phyloP scores from a whole-genome alignment of 441 rosid species.

The Populus hybrid region DNA sequence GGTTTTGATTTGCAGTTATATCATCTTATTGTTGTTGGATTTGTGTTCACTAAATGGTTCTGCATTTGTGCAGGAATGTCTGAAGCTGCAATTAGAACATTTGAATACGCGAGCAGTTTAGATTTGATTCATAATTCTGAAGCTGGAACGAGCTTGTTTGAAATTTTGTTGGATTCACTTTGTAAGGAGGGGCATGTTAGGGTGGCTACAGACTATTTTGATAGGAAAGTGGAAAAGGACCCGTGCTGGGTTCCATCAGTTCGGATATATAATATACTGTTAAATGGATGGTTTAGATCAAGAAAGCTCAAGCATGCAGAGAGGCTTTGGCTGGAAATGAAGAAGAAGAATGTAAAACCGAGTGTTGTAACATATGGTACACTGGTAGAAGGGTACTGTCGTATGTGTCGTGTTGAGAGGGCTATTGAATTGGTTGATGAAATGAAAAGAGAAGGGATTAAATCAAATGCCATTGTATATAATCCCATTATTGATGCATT shows the following conservation, averaged over 20 bases:
- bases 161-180: conserved; percentile 73
- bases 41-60: not conserved
- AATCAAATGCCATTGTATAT: conserved; percentile 54
- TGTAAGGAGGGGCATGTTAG: conserved; percentile 75
- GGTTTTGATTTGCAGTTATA: not conserved
- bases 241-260: conserved; percentile 51
- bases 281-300: conserved; percentile 80
- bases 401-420: conserved; percentile 56
- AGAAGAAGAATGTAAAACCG: conserved; percentile 44
- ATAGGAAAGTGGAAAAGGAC: conserved; percentile 31
- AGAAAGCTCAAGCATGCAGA: conserved; percentile 68
- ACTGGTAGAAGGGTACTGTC: conserved; percentile 74
- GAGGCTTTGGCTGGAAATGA: conserved; percentile 69
- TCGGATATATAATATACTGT: conserved; percentile 55
- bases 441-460: conserved; percentile 63
- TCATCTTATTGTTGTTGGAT: not conserved
- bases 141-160: conserved; percentile 42
- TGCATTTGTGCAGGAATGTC: conserved; percentile 49
- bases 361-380: conserved; percentile 76
- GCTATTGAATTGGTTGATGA: conserved; percentile 64
- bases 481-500: conserved; percentile 78
- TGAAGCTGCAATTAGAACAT: conserved; percentile 54
- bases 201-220: conserved; percentile 49
- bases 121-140: conserved; percentile 28
- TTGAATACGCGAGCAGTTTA: conserved; percentile 51